Conservation (phyloP, 202 grass and related monocot genomes). For the Digitaria exilis region DNA sequence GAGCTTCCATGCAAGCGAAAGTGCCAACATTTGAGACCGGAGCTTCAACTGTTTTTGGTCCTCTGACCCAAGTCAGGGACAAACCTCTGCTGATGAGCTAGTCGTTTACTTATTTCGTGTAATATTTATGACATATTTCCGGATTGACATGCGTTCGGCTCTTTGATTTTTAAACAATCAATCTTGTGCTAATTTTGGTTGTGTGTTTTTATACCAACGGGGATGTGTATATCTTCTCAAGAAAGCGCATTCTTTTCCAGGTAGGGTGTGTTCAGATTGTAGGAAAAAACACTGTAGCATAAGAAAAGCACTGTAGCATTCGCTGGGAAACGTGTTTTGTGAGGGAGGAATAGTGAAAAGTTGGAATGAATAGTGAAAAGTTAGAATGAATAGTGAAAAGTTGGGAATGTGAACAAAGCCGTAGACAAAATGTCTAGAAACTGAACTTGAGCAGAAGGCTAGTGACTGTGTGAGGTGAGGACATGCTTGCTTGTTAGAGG, state of each 20-base stretch:
- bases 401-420: no score
- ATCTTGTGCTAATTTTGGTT: neutral
- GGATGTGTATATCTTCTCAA: neutral
- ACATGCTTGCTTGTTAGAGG: neutral
- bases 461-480: no score
- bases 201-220: neutral
- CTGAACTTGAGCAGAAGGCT: neutral
- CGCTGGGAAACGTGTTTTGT: no score
- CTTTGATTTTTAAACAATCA: neutral
- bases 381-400: no score
- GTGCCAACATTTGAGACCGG: neutral
- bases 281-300: no score
- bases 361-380: no score
- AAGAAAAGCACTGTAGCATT: no score
- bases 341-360: no score
- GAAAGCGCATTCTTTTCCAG: neutral
- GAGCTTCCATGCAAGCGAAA: constrained; percentile 7
- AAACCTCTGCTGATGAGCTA: constrained; percentile 10
- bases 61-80: constrained; percentile 7
- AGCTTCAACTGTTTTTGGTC: neutral
- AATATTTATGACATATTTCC: constrained; percentile 28
- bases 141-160: neutral
- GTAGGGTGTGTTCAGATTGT: no score
- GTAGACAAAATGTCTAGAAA: neutral
- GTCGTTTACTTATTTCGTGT: constrained; percentile 5